Evolutionary conservation across 2,329 filamentous ascomycete species (phyloP), one percentile per base, ranked within the genome.

Genomic region (Sodiomyces alkalinus): DNA sequence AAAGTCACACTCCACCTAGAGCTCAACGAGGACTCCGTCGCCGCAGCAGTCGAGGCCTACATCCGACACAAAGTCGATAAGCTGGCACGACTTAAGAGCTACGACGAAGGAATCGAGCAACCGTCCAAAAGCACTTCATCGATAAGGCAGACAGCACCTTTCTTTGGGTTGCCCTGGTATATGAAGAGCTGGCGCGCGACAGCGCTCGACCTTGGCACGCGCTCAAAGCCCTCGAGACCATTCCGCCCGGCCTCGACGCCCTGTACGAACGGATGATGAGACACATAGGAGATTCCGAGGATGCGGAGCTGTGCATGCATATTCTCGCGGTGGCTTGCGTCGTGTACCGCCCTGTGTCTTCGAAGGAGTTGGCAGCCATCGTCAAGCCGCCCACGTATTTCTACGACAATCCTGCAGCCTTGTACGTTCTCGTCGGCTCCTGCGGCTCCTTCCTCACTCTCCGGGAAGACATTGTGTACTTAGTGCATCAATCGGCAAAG

Each of bases 401-500:
- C 15, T 4, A 7, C 26, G 6, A 23, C 7, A 9, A 22, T 7
- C 8, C 19, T 6, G 28, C 39, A 6, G 27, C 30, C 2, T 11
- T 53, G 4, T 11, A 26, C 17, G 31, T 49, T 5, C 37, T 58
- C 7, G 36, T 60, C 4, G 17, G 32, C 2, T n/a, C 32, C 2
- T 63, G 53, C 31, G 52, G 53, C 9, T 62, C 54, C 6, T 56
- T 61, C 28, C 37, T 62, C 0, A 53, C 43, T 2, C 10, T 54
- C 19, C 41, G 39, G 20, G 27, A 51, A 1, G 32, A 21, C 2
- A 34, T 17, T 1, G 24, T 60, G n/a, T 50, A 45, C 25, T 52
- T 61, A 33, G 43, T 61, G 0, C 55, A 62, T 33, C 49, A 56
- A 32, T 60, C 56, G 4, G 58, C 54, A 0, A 57, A 58, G 34